Percentiles rank a stretch among this genome's conserved stretches.
These are phyloP conservation scores for Candolleomyces aberdarensis DNA, from an alignment of 768 basidiomycete genomes.

Conservation along the genomic window DNA sequence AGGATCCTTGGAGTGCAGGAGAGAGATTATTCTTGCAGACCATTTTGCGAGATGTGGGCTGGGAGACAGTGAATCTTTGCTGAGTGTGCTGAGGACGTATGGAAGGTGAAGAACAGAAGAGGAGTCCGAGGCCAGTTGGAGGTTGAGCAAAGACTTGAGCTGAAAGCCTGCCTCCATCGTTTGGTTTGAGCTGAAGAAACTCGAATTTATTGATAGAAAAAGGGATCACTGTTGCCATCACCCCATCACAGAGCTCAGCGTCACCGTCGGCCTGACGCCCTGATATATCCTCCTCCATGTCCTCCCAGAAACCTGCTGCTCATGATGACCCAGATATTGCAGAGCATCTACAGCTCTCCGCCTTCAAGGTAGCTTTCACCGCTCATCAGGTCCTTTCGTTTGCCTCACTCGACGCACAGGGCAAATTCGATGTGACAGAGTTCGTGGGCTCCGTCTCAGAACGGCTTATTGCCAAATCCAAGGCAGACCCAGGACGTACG, in stretches of 20 bases:
- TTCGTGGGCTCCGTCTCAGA: slow-evolving; percentile 85
- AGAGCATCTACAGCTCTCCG: slow-evolving; percentile 47
- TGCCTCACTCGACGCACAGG: slow-evolving; percentile 38
- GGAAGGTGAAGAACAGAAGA: slow-evolving; percentile 58
- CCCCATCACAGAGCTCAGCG: no score
- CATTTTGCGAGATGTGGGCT: slow-evolving; percentile 74
- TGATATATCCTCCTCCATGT: neutral
- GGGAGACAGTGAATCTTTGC: slow-evolving; percentile 47
- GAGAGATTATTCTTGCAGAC: slow-evolving; percentile 66
- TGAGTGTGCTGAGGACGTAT: slow-evolving; percentile 55
- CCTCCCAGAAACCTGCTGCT: slow-evolving; percentile 5
- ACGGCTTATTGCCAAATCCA: slow-evolving; percentile 83
- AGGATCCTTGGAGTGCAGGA: slow-evolving; percentile 76
- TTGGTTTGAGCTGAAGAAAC: neutral
- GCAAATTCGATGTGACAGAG: slow-evolving; percentile 90
- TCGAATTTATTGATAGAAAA: neutral
- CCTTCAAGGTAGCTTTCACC: slow-evolving; percentile 47
- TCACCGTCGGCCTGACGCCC: no score
- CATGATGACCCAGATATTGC: slow-evolving; percentile 33
- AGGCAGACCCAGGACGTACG: slow-evolving; percentile 75
- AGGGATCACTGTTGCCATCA: no score
- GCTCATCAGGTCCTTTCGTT: neutral
- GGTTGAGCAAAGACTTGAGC: slow-evolving; percentile 63
- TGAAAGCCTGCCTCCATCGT: slow-evolving; percentile 48
- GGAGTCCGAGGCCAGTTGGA: slow-evolving; percentile 68